Percentiles rank a stretch among this genome's conserved stretches.
Conservation (phyloP, 805 yeast genomes). For the Pichia sporocuriosa region DNA sequence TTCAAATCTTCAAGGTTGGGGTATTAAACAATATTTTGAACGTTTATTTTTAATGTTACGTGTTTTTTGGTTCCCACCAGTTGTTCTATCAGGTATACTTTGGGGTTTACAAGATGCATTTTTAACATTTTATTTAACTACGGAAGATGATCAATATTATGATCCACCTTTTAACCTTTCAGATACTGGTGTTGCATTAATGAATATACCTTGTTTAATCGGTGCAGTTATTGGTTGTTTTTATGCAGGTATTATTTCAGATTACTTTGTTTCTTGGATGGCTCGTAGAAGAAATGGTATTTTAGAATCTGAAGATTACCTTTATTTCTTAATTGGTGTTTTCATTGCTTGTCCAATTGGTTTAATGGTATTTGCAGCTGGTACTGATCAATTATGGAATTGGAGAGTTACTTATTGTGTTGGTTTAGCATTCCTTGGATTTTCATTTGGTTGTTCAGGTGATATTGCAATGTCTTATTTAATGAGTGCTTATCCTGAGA, state of each 20-base stretch:
- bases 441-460: conserved; percentile 66
- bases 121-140: conserved; percentile 65
- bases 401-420: conserved; percentile 48
- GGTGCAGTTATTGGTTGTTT: conserved; percentile 64
- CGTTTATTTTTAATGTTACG: conserved; percentile 45
- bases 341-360: conserved; percentile 56
- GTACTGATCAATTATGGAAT: conserved; percentile 48
- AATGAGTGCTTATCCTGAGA: conserved; percentile 64
- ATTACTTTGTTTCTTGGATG: conserved; percentile 52
- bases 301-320: conserved; percentile 58
- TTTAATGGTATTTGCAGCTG: conserved; percentile 58
- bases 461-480: conserved; percentile 62
- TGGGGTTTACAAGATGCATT: conserved; percentile 82
- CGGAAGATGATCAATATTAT: conserved; percentile 62
- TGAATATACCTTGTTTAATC: conserved; percentile 65
- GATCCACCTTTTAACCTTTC: conserved; percentile 62
- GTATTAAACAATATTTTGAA: conserved; percentile 56
- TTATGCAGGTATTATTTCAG: conserved; percentile 56
- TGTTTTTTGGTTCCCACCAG: conserved; percentile 60
- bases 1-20: conserved; percentile 53
- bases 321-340: conserved; percentile 50
- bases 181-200: conserved; percentile 60
- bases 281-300: conserved; percentile 56
- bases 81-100: conserved; percentile 57
- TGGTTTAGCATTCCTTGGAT: conserved; percentile 59